These are phyloP conservation scores for Diphasiastrum complanatum DNA, from an alignment of 83 land plant genomes.

Conservation along the genomic window DNA sequence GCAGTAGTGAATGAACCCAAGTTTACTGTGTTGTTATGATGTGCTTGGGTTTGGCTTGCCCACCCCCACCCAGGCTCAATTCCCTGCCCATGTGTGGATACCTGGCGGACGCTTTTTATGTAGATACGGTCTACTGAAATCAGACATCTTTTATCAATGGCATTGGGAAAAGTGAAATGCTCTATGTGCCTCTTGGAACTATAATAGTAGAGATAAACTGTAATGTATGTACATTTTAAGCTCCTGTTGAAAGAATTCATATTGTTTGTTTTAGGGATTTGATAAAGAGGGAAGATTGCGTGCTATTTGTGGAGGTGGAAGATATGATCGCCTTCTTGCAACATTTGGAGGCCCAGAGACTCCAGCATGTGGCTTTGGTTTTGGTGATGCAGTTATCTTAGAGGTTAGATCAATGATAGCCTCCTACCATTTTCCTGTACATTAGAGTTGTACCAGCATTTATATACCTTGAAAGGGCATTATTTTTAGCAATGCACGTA, in stretches of 20 bases:
- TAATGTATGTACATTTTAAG: background rate
- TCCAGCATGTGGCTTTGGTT: conserved; percentile 93
- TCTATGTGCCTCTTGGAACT: too few species aligned
- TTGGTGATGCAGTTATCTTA: conserved; percentile 95
- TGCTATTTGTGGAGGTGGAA: conserved; percentile 97
- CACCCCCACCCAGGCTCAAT: too few species aligned
- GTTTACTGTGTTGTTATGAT: too few species aligned
- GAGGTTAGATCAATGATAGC: conserved; percentile 46
- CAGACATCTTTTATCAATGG: too few species aligned
- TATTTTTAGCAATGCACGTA: too few species aligned
- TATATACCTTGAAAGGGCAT: too few species aligned
- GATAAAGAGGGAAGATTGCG: conserved; percentile 80
- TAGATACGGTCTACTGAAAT: too few species aligned
- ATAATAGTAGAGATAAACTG: background rate
- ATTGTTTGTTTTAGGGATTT: conserved; percentile 56
- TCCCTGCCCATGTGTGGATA: too few species aligned
- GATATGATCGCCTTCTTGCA: conserved; percentile 79
- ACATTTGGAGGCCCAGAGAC: conserved; percentile 69
- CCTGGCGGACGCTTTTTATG: too few species aligned
- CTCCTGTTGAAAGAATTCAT: background rate
- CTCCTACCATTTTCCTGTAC: background rate
- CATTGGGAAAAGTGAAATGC: too few species aligned
- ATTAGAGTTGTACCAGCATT: background rate
- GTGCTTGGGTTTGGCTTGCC: too few species aligned
- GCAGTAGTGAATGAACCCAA: too few species aligned